phyloP scores from a whole-genome alignment of 805 yeast genomes.

The Blastobotrys terrestris region DNA sequence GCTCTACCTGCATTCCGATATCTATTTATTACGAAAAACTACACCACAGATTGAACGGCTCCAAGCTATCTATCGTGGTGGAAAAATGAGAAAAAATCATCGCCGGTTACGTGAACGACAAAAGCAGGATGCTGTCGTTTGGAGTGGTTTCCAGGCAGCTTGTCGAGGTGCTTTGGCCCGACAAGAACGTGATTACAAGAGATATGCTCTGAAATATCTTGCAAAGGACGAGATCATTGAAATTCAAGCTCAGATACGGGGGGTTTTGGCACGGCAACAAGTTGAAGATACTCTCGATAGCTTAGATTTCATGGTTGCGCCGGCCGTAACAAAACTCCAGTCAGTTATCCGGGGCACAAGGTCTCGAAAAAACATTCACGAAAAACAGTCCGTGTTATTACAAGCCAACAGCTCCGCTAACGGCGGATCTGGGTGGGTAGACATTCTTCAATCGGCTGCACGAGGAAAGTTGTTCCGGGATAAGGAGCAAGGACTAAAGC shows the following conservation, averaged over 20 bases:
- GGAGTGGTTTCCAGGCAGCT: conserved; percentile 48
- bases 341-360: not conserved
- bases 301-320: not conserved
- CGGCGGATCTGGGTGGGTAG: not conserved
- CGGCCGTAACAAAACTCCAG: not conserved
- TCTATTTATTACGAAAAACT: conserved; percentile 44
- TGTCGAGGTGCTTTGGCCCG: conserved; percentile 40
- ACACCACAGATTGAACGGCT: conserved; percentile 26
- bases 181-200: conserved; percentile 9
- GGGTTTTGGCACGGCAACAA: conserved; percentile 8
- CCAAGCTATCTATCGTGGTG: conserved; percentile 36
- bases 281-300: not conserved
- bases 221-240: conserved; percentile 11
- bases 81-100: conserved; percentile 1
- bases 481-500: conserved; percentile 10
- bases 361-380: not conserved
- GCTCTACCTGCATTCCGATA: conserved; percentile 55
- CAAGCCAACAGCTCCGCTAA: not conserved
- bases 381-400: no score
- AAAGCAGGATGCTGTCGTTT: conserved; percentile 7
- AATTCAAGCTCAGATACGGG: conserved; percentile 28
- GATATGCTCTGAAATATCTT: conserved; percentile 17
- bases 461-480: conserved; percentile 22
- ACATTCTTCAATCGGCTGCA: conserved; percentile 15
- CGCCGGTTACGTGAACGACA: not conserved